Evolutionary conservation across 2,329 filamentous ascomycete species (phyloP), one percentile per base, ranked within the genome.

Genomic region (Trichophyton rubrum): DNA sequence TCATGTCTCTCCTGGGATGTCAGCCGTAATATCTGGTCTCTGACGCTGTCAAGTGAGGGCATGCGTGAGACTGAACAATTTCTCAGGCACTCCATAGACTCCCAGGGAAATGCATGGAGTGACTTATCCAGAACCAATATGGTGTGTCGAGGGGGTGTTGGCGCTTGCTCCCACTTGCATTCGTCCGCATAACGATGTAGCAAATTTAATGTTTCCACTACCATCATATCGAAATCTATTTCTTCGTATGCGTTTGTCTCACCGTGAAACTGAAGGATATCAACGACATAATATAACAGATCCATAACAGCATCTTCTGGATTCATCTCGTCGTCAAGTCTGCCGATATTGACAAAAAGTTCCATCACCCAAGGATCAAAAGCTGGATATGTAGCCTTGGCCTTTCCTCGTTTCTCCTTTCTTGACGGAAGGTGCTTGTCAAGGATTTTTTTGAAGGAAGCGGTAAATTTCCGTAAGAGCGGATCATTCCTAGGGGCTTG

Each of bases 181-280:
- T 72, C 73, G 60, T 80, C 79, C 68, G 96, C 86, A 69, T 96
- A 96, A 0, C 84, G 82, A 57, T 85, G 83, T 27, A 99, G 77
- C 1, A 90, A 89, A 73, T 96, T 92, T 43, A 90, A 82, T 0
- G 89, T 89, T 67, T 96, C 90, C 43, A 97, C 81, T 3, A 91
- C 85, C 83, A 99, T 95, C 66, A 80, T 77, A 66, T 99, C 93
- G 69, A 97, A 95, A 72, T 97, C 92, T 64, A 99, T 89, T 75
- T 99, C 93, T 67, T 99, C 93, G 73, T 96, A 96, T 0, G 95
- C 93, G 70, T 97, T 99, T 56, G 85, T 83, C 74, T 99, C 95
- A 15, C 93, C 93, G 67, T 96, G 89, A 73, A 99, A 97, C 71
- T 97, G 93, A 2, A 99, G 79, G 58, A 97, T 91, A 68, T 99